These are phyloP conservation scores for Naganishia sp. DNA, from an alignment of 1,284 basidiomycete genomes.

Conservation along the genomic window DNA sequence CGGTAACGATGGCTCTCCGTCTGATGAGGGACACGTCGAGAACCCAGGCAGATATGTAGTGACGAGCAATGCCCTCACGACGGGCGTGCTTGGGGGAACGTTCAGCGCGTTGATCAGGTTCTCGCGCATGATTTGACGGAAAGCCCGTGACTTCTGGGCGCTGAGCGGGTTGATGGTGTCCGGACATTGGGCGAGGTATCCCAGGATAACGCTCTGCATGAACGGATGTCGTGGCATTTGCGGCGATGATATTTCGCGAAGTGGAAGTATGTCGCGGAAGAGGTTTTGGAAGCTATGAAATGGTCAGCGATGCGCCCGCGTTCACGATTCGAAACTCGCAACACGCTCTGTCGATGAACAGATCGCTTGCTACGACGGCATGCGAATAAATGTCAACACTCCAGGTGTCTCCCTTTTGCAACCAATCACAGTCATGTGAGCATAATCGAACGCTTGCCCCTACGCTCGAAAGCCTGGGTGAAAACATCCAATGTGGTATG, in stretches of 20 bases:
- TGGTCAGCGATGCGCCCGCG: neutral
- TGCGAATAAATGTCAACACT: too few relatives aligned
- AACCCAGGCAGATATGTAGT: slow-evolving; percentile 3
- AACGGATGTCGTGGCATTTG: neutral
- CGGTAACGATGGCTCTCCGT: neutral
- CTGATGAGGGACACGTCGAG: neutral
- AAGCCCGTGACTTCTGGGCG: neutral
- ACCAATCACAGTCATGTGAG: too few relatives aligned
- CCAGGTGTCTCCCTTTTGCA: too few relatives aligned
- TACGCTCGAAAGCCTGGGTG: too few relatives aligned
- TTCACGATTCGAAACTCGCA: too few relatives aligned
- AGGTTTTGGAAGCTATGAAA: slow-evolving; percentile 1
- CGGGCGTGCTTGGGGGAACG: neutral
- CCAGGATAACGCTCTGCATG: slow-evolving; percentile 1
- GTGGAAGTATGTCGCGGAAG: slow-evolving; percentile 5
- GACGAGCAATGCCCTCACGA: slow-evolving; percentile 3
- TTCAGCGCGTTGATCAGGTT: neutral
- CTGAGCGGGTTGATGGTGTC: slow-evolving; percentile 2
- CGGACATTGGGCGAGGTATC: neutral
- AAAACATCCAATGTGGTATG: too few relatives aligned
- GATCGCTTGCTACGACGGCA: too few relatives aligned
- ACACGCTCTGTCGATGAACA: too few relatives aligned
- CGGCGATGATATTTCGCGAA: neutral
- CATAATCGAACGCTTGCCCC: too few relatives aligned
- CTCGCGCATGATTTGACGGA: neutral